Conservation (phyloP, 768 basidiomycete genomes). For the Naganishia vaughanmartiniae region DNA sequence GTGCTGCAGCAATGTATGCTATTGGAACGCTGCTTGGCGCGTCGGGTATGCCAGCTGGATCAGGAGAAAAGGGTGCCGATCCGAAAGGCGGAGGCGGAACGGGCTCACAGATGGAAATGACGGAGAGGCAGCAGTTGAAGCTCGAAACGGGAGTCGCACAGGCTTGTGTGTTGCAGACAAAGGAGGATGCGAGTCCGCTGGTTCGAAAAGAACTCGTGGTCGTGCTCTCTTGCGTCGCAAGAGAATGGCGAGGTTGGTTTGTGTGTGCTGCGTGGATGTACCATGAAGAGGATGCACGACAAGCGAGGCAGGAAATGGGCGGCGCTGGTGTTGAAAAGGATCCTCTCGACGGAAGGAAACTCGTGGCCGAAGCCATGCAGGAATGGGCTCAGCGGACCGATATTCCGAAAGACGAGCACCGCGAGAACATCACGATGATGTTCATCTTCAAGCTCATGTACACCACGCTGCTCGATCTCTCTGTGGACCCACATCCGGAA, state of each 20-base stretch:
- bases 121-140: slow-evolving; percentile 54
- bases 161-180: slow-evolving; percentile 78
- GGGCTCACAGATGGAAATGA: slow-evolving; percentile 60
- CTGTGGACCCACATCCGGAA: slow-evolving; percentile 87
- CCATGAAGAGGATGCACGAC: slow-evolving; percentile 73
- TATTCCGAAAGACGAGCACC: slow-evolving; percentile 61
- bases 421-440: slow-evolving; percentile 76
- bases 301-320: slow-evolving; percentile 40
- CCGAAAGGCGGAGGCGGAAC: slow-evolving; percentile 74
- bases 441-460: slow-evolving; percentile 95
- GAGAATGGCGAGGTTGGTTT: slow-evolving; percentile 95
- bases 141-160: slow-evolving; percentile 90
- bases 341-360: slow-evolving; percentile 53
- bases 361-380: slow-evolving; percentile 67
- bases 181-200: slow-evolving; percentile 94
- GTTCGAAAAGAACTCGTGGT: slow-evolving; percentile 90
- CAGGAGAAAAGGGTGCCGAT: slow-evolving; percentile 57
- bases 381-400: slow-evolving; percentile 67
- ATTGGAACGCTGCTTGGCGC: slow-evolving; percentile 92
- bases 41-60: slow-evolving; percentile 58
- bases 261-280: slow-evolving; percentile 95
- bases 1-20: slow-evolving; percentile 84
- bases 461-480: slow-evolving; percentile 79
- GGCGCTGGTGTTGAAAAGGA: slow-evolving; percentile 28
- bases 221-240: slow-evolving; percentile 84